Conservation (phyloP, 1,284 basidiomycete genomes). For the Microstroma glucosiphilum region DNA sequence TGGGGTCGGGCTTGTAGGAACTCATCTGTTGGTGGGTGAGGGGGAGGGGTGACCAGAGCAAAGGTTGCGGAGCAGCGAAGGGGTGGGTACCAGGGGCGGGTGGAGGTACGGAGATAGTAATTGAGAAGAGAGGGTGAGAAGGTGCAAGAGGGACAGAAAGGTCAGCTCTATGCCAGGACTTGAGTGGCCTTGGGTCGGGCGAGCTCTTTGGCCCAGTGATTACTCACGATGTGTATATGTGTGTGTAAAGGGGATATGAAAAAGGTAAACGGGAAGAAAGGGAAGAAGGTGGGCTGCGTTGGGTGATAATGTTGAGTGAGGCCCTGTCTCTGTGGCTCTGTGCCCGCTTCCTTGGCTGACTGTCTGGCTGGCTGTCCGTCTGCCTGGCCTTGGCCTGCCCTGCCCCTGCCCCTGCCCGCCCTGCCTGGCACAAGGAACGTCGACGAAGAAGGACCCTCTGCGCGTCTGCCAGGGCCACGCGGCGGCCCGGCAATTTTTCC, state of each 20-base stretch:
- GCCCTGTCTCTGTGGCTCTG: not conserved
- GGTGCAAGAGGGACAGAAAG: not conserved
- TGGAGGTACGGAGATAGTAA: not conserved
- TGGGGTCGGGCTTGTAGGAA: not conserved
- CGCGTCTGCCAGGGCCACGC: no score
- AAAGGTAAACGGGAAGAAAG: not conserved
- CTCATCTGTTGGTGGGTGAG: constrained; percentile 6
- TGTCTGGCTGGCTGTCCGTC: not conserved
- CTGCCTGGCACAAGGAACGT: no score
- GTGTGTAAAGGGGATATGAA: not conserved
- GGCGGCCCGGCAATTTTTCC: no score
- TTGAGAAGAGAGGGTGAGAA: not conserved
- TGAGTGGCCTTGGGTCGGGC: no score
- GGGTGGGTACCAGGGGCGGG: not conserved
- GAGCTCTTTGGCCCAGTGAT: not conserved
- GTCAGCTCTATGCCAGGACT: no score
- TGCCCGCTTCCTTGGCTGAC: not conserved
- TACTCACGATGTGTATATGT: not conserved
- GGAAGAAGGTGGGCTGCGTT: not conserved
- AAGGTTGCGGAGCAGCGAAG: not conserved
- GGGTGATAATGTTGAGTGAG: not conserved
- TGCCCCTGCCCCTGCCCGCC: no score
- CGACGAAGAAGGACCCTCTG: no score
- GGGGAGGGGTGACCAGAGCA: not conserved
- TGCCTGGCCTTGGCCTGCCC: no score